Conservation (phyloP, 176 grass and related monocot genomes). For the Rhynchospora pubera region DNA sequence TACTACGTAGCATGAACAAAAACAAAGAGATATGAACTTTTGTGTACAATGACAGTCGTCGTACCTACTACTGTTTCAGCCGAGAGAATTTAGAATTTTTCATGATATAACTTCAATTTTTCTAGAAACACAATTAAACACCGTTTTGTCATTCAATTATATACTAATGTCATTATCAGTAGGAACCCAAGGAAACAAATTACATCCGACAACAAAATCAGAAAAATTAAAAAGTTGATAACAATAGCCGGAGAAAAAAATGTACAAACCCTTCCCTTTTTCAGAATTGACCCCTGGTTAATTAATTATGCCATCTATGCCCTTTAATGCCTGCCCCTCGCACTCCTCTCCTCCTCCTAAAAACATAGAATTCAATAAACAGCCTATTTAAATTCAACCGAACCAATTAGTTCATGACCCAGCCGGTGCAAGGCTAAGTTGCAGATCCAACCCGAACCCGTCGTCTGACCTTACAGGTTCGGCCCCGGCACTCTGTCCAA, state of each 20-base stretch:
- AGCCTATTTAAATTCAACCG: background rate
- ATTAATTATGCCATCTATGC: background rate
- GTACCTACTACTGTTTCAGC: background rate
- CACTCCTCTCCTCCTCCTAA: background rate
- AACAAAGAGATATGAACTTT: background rate
- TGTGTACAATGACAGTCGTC: background rate
- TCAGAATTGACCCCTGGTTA: conserved; percentile 5
- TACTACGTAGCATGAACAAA: background rate
- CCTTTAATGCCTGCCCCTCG: background rate
- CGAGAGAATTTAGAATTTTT: background rate
- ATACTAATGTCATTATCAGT: conserved; percentile 17
- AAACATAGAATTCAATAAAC: background rate
- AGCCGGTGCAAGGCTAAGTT: conserved; percentile 81
- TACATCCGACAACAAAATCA: conserved; percentile 16
- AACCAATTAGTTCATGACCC: conserved; percentile 35
- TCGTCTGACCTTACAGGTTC: conserved; percentile 45
- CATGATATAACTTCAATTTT: background rate
- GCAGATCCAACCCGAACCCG: conserved; percentile 72
- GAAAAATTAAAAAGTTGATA: background rate
- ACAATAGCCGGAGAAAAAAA: conserved; percentile 6
- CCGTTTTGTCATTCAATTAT: conserved; percentile 14
- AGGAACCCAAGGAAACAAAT: conserved; percentile 6
- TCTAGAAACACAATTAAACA: background rate
- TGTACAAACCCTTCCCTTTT: background rate
- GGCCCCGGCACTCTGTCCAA: conserved; percentile 4